phyloP scores from a whole-genome alignment of 345 rosid genomes.

The Lumnitzera littorea region DNA sequence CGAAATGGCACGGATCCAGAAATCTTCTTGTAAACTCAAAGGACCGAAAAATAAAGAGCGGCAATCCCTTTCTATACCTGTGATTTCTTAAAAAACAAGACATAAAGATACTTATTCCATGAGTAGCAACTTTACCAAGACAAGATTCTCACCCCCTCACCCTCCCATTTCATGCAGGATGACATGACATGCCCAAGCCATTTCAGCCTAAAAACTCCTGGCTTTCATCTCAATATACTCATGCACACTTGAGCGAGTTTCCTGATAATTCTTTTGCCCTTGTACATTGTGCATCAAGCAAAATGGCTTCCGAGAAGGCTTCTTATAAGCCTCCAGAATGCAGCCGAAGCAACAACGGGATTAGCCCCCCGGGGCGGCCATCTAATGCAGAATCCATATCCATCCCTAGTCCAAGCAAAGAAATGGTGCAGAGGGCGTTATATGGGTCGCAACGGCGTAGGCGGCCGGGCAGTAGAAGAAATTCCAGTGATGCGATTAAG shows the following conservation, averaged over 20 bases:
- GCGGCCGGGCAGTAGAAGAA: constrained; percentile 21
- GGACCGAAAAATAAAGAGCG: not conserved
- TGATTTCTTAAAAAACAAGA: constrained; percentile 28
- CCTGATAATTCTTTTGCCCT: not conserved
- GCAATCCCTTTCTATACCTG: constrained; percentile 35
- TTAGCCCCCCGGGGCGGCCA: constrained; percentile 1
- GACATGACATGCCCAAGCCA: no score
- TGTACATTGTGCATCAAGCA: no score
- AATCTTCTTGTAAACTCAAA: not conserved
- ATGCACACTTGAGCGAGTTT: not conserved
- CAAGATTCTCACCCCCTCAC: constrained; percentile 1
- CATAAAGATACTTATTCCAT: constrained; percentile 22
- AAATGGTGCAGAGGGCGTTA: constrained; percentile 35
- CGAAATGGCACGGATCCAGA: no score
- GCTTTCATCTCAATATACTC: not conserved
- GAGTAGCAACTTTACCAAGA: constrained; percentile 17
- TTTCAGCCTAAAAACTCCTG: no score
- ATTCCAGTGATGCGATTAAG: constrained; percentile 9
- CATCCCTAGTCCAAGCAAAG: constrained; percentile 28
- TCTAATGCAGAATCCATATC: constrained; percentile 2
- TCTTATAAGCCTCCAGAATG: constrained; percentile 13
- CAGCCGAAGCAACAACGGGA: constrained; percentile 16
- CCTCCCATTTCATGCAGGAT: no score
- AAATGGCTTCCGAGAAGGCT: constrained; percentile 28
- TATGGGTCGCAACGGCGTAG: constrained; percentile 21